A percentile compares a stretch with the other conserved stretches of the same genome.
These are phyloP conservation scores for Rubroboletus pulcherrimus DNA, from an alignment of 768 basidiomycete genomes.

Conservation along the genomic window DNA sequence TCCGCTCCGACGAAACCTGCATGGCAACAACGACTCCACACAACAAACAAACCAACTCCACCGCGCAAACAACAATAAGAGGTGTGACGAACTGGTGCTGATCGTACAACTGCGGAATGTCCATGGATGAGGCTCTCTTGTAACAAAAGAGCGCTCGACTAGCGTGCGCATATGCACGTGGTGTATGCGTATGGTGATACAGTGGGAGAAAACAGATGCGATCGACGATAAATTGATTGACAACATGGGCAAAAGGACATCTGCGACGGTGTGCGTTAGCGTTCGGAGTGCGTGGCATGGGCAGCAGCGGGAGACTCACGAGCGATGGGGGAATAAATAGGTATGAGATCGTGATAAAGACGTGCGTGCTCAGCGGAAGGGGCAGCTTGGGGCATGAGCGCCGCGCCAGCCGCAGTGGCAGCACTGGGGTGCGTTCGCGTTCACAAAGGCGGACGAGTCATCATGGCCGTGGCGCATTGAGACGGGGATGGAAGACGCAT, in stretches of 20 bases:
- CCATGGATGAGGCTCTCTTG: constrained; percentile 9
- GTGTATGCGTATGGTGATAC: constrained; percentile 34
- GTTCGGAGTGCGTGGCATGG: neutral
- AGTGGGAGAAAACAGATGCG: constrained; percentile 28
- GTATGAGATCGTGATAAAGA: constrained; percentile 8
- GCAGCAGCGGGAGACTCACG: constrained; percentile 12
- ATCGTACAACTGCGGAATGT: constrained; percentile 29
- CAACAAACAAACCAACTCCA: constrained; percentile 1
- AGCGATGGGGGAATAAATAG: constrained; percentile 28
- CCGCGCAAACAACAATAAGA: constrained; percentile 8
- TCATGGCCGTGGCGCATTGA: constrained; percentile 21
- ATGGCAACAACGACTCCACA: constrained; percentile 17
- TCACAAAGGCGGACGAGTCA: constrained; percentile 32
- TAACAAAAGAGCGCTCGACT: constrained; percentile 13
- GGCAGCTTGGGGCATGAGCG: constrained; percentile 54
- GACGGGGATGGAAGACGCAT: constrained; percentile 22
- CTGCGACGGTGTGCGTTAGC: constrained; percentile 8
- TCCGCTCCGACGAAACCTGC: constrained; percentile 23
- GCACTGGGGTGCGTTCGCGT: constrained; percentile 68
- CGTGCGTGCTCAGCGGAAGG: constrained; percentile 49
- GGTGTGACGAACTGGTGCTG: constrained; percentile 5
- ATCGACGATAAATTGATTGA: constrained; percentile 30
- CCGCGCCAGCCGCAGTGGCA: constrained; percentile 77
- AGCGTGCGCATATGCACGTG: constrained; percentile 35
- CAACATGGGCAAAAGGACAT: constrained; percentile 24